Base-by-base conservation (phyloP, 2,329 filamentous ascomycete species). In the Chalaropsis ovoidea region DNA sequence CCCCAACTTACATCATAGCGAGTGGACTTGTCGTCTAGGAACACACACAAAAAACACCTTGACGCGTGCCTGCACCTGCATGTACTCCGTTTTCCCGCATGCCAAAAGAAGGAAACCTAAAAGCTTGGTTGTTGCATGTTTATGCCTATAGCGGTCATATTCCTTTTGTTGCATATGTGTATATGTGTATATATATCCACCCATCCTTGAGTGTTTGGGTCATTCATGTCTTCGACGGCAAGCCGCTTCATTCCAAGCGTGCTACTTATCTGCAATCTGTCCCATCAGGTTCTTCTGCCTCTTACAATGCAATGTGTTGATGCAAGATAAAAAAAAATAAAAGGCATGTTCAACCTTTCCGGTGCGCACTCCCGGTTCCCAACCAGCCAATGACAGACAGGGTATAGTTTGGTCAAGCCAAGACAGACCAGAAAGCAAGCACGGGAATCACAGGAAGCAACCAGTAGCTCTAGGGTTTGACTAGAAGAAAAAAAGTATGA, bases 41-140 rank as follows among this genome's bases (percentile, higher is more conserved):
- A 45, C 8, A 17, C 15, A n/a, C 2, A n/a, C 3, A 19, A n/a
- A 47, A 17, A 19, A 17, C 43, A 47, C 4, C 54, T 39, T 58
- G 15, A 58, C 54, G 54, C 54, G 54, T 58, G 54, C 31, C 54
- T 58, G 54, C 54, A 58, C 54, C 54, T 58, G 54, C 54, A 58
- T 58, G 54, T 10, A 35, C 54, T 58, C 43, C 13, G n/a, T 47
- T 47, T 47, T 47, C 27, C 15, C 39, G 54, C 54, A 58, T 58
- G 24, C 27, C 27, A 35, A 27, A 39, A 58, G 17, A 39, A 35
- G 11, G n/a, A 52, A 52, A n/a, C 19, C 47, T 6, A 56, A 27
- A 31, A 35, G 27, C 52, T 5, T 58, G 8, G 13, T 35, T 58
- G 17, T n/a, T 31, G 24, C 31, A 39, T 19, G 17, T 22, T 35